Evolutionary conservation across 1,284 basidiomycete genomes (phyloP).

Genomic region (Phylloboletellus chloephorus): DNA sequence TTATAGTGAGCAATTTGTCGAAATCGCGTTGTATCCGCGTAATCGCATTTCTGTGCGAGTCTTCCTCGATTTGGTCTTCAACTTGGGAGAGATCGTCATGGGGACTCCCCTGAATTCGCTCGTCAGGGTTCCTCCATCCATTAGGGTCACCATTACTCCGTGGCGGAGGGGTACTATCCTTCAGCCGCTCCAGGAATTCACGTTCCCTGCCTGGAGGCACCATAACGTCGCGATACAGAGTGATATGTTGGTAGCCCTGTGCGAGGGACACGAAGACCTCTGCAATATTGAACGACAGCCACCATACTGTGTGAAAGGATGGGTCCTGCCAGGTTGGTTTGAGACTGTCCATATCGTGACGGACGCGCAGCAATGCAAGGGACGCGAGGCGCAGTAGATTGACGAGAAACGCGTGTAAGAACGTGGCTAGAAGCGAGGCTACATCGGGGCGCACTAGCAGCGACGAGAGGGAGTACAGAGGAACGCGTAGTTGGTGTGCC

Average conservation of each 20-base stretch:
- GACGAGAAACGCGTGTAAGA: slow-evolving; percentile 45
- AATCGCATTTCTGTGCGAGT: slow-evolving; percentile 3
- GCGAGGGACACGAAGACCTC: slow-evolving; percentile 57
- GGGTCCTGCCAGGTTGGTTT: slow-evolving; percentile 51
- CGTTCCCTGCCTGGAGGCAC: slow-evolving; percentile 39
- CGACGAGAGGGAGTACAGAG: slow-evolving; percentile 38
- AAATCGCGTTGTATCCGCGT: slow-evolving; percentile 55
- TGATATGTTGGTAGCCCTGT: slow-evolving; percentile 65
- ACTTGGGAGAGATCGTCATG: slow-evolving; percentile 16
- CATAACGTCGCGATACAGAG: slow-evolving; percentile 61
- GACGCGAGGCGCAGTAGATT: slow-evolving; percentile 51
- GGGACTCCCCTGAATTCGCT: slow-evolving; percentile 18
- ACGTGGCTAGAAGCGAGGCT: slow-evolving; percentile 44
- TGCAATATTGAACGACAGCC: slow-evolving; percentile 62
- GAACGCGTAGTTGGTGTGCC: slow-evolving; percentile 50
- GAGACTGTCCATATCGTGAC: slow-evolving; percentile 38
- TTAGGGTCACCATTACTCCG: slow-evolving; percentile 10
- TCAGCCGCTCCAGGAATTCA: slow-evolving; percentile 30
- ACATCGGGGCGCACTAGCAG: slow-evolving; percentile 30
- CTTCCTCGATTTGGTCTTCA: slow-evolving; percentile 19
- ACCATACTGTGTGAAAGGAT: slow-evolving; percentile 65
- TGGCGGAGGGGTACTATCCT: slow-evolving; percentile 13
- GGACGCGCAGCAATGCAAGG: slow-evolving; percentile 49
- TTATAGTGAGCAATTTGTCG: slow-evolving; percentile 55
- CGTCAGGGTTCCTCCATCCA: slow-evolving; percentile 14